Evolutionary conservation across 2,329 filamentous ascomycete species (phyloP).

Genomic region (Hypoxylon sp.): DNA sequence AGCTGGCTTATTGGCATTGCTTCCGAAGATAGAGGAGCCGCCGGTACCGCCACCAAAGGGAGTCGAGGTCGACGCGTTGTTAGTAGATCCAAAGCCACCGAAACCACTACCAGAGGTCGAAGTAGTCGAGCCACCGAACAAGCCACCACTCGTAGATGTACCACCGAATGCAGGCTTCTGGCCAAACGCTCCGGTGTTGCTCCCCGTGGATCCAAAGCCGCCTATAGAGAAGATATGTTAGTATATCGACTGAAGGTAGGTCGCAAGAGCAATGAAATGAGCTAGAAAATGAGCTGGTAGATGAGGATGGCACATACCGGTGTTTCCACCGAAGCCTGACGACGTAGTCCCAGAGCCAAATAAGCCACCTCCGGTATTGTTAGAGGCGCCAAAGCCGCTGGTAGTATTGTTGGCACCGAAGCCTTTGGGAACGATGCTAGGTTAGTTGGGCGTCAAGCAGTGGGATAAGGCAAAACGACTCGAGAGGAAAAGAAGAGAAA

Average conservation of each 20-base stretch:
- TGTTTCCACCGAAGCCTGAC: constrained; percentile 51
- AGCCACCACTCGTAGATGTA: constrained; percentile 56
- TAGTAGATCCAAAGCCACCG: constrained; percentile 56
- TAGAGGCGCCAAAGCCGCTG: constrained; percentile 49
- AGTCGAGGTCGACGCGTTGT: constrained; percentile 54
- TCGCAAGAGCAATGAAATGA: background rate
- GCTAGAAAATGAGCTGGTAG: background rate
- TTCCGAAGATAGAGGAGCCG: constrained; percentile 49
- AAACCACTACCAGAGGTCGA: constrained; percentile 52
- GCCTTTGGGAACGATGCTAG: constrained; percentile 32
- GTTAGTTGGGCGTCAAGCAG: constrained; percentile 48
- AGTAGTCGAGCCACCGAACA: constrained; percentile 62
- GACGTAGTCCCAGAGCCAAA: constrained; percentile 55
- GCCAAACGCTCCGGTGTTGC: constrained; percentile 62
- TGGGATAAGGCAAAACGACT: constrained; percentile 33
- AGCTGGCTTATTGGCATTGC: constrained; percentile 57
- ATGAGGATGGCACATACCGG: constrained; percentile 54
- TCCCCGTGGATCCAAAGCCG: constrained; percentile 61
- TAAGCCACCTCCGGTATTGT: constrained; percentile 53
- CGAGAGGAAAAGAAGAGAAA: constrained; percentile 33
- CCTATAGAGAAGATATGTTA: constrained; percentile 42
- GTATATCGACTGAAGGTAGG: constrained; percentile 18
- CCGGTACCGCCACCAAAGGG: constrained; percentile 54
- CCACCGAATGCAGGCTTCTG: constrained; percentile 48
- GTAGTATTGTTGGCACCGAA: constrained; percentile 55